Evolutionary conservation across 2,329 filamentous ascomycete species (phyloP).

Genomic region (Mariannaea elegans): DNA sequence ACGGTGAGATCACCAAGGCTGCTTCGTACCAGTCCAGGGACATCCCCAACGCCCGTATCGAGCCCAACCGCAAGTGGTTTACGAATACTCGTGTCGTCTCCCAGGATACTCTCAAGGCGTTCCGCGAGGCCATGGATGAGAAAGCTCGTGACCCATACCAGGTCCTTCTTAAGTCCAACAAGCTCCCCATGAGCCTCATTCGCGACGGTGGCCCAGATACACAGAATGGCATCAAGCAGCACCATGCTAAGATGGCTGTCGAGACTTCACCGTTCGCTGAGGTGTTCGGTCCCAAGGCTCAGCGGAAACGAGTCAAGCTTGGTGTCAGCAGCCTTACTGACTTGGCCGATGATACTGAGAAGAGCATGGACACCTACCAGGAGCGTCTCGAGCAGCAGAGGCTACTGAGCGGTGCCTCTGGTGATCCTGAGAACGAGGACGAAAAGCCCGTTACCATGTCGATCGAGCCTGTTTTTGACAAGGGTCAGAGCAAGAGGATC

Average conservation of each 20-base stretch:
- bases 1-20: conserved; percentile 85
- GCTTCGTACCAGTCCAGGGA: conserved; percentile 87
- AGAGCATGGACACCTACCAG: conserved; percentile 82
- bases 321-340: conserved; percentile 84
- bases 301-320: conserved; percentile 91
- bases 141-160: conserved; percentile 90
- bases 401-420: conserved; percentile 76
- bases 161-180: conserved; percentile 96
- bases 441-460: conserved; percentile 63
- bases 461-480: conserved; percentile 89
- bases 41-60: conserved; percentile 82
- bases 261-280: conserved; percentile 87
- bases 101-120: conserved; percentile 85
- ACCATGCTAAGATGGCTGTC: conserved; percentile 92
- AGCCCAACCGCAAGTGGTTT: conserved; percentile 98
- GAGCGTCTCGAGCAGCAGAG: conserved; percentile 83
- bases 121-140: conserved; percentile 91
- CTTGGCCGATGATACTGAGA: conserved; percentile 80
- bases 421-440: conserved; percentile 61
- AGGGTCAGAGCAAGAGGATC: conserved; percentile 94
- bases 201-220: conserved; percentile 72
- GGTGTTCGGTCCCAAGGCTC: conserved; percentile 92
- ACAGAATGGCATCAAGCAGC: conserved; percentile 87
- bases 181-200: conserved; percentile 95
- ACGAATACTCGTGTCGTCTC: conserved; percentile 90